These are phyloP conservation scores for Colletotrichum acutatum DNA, from an alignment of 2,329 filamentous ascomycete genomes.

Conservation along the genomic window DNA sequence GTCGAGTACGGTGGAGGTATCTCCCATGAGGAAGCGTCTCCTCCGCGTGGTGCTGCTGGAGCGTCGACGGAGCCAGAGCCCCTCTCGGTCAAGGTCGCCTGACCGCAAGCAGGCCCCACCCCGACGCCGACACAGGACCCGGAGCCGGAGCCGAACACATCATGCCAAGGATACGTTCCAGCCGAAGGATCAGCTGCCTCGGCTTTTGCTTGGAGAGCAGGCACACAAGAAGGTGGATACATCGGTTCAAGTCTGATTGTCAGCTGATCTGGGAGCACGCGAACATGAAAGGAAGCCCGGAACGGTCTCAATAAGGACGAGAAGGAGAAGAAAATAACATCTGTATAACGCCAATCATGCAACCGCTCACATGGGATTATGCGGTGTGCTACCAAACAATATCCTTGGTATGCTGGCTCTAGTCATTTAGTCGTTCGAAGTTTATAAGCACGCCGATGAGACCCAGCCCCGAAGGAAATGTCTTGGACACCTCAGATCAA, in stretches of 20 bases:
- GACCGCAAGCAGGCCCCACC: conserved; percentile 43
- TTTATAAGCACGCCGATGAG: neutral
- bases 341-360: neutral
- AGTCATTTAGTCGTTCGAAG: neutral
- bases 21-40: conserved; percentile 54
- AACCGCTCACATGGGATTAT: conserved; percentile 14
- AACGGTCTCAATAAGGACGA: neutral
- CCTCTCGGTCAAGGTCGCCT: conserved; percentile 51
- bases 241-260: conserved; percentile 11
- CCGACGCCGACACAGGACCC: conserved; percentile 50
- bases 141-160: conserved; percentile 48
- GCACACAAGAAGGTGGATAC: conserved; percentile 19
- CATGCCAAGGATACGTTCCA: conserved; percentile 24
- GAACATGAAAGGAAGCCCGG: neutral
- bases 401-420: neutral
- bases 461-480: neutral
- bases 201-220: conserved; percentile 17
- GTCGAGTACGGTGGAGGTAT: conserved; percentile 43
- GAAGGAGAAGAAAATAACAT: neutral
- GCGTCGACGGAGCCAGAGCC: conserved; percentile 56
- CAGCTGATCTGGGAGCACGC: neutral
- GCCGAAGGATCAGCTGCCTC: conserved; percentile 16
- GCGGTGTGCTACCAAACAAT: neutral
- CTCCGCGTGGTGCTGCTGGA: conserved; percentile 53
- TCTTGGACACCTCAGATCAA: conserved; percentile 28